Conservation (phyloP, 148 eudicot genomes). For the Pouteria glomerata region DNA sequence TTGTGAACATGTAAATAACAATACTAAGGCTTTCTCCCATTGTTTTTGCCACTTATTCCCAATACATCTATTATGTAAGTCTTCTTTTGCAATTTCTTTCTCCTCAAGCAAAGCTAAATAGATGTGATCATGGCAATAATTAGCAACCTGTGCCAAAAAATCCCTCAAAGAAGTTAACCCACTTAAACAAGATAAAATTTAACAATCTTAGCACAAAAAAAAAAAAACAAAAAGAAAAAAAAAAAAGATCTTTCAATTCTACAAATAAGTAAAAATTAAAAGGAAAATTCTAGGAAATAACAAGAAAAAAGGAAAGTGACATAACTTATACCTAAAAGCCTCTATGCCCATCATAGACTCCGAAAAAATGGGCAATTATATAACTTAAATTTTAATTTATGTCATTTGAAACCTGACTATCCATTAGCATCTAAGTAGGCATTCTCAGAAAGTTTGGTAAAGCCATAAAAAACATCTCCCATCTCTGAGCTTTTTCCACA, state of each 20-base stretch:
- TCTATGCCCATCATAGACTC: conserved; percentile 67
- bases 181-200: not conserved
- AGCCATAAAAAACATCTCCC: conserved; percentile 47
- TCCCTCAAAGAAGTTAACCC: not conserved
- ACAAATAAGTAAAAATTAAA: not conserved
- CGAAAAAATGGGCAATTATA: conserved; percentile 31
- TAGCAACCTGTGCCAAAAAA: conserved; percentile 38
- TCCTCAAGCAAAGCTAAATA: conserved; percentile 45
- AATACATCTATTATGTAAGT: conserved; percentile 12
- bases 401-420: conserved; percentile 25
- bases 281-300: not conserved
- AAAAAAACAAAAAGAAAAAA: too few relatives aligned
- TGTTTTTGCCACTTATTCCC: conserved; percentile 25
- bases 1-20: not conserved
- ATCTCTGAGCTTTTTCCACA: conserved; percentile 50
- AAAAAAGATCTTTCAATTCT: not conserved
- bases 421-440: conserved; percentile 38
- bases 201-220: too few relatives aligned
- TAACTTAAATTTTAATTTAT: conserved; percentile 26
- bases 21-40: conserved; percentile 36
- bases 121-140: conserved; percentile 51
- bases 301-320: not conserved
- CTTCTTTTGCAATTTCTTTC: conserved; percentile 29
- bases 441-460: conserved; percentile 38
- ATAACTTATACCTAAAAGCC: conserved; percentile 43